Evolutionary conservation across 345 rosid genomes (phyloP), one percentile per base, ranked within the genome.

Genomic region (Euphorbia peplus): DNA sequence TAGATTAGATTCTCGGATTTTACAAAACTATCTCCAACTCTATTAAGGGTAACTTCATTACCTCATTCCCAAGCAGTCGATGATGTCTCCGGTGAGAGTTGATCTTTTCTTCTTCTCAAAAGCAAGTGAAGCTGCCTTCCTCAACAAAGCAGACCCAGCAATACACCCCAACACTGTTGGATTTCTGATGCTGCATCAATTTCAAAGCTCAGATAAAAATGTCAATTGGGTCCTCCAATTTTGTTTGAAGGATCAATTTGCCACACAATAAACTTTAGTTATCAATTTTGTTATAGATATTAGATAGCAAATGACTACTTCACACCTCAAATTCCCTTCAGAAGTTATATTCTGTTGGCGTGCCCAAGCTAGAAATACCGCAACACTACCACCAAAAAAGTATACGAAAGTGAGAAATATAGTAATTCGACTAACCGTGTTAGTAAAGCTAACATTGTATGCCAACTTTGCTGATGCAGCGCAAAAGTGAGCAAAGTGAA

Each of bases 281-380:
- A 63, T 11, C 2, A 6, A 22, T 1, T 22, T 24, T 22, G 41
- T 54, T 7, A 18, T 9, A 59, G 70, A 53, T 60, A 22, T 0
- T 29, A 47, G 3, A 13, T 14, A n/a, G 42, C 60, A 58, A 41
- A 39, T 2, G 9, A 39, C 1, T 75, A 93, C 91, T 89, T 86
- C 74, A 66, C 63, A 30, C 59, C 59, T 44, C 9, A 64, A 41
- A 66, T 82, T 73, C 19, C 68, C 71, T 77, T 79, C 83, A 11
- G 84, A 32, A 7, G 71, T 71, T 25, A 22, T 29, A 30, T 70
- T 68, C 11, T 21, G 79, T 53, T 81, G 88, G n/a, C 80, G 80
- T 14, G 97, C 96, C 97, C 99, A 95, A 26, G 95, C 87, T 37
- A 88, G 29, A 78, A 90, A 91, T 70, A 95, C 95, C 1, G 95